phyloP scores from a whole-genome alignment of 139 green algal species.

The Volvox africanus region DNA sequence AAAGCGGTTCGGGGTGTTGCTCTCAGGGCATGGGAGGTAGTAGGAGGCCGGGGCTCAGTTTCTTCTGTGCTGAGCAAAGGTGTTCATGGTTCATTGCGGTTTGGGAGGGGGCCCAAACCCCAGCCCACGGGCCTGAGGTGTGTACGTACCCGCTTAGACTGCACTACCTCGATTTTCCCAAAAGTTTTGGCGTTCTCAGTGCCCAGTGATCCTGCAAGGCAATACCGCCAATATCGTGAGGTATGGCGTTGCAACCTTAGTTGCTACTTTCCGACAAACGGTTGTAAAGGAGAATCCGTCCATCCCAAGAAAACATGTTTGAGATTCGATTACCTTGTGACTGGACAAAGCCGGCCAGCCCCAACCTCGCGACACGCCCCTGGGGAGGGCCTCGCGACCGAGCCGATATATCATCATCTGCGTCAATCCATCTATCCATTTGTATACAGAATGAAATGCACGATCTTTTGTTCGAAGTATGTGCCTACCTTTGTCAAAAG shows the following conservation, averaged over 20 bases:
- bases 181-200: not conserved
- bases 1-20: not conserved
- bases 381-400: not conserved
- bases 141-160: conserved; percentile 32
- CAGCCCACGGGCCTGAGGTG: not conserved
- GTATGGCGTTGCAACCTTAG: not conserved
- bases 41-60: not conserved
- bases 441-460: too few species aligned
- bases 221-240: not conserved
- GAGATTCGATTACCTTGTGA: not conserved
- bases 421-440: conserved; percentile 47
- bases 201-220: not conserved
- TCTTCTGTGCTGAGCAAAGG: not conserved
- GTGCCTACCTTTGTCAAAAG: too few species aligned
- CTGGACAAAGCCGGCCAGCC: conserved; percentile 29
- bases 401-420: conserved; percentile 26
- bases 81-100: not conserved
- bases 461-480: too few species aligned
- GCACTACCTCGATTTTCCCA: conserved; percentile 22
- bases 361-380: not conserved
- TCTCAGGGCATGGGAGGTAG: too few species aligned
- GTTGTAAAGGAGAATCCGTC: not conserved
- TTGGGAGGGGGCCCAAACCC: not conserved
- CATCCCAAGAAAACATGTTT: not conserved
- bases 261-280: not conserved